Evolutionary conservation across 768 basidiomycete genomes (phyloP), one percentile per base, ranked within the genome.

Genomic region (Tulasnella sp.): DNA sequence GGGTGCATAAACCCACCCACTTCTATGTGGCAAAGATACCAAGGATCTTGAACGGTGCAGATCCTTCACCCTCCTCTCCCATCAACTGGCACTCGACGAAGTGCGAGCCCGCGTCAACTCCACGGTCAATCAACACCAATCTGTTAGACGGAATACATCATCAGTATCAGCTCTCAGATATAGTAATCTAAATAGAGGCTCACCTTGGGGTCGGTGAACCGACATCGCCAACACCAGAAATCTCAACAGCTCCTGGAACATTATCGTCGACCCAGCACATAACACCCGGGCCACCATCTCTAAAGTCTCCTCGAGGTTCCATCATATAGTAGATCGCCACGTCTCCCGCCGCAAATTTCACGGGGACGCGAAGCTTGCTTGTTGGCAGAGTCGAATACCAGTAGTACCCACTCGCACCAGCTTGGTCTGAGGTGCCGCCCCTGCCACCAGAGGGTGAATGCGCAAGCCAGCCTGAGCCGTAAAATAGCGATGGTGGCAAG

Each of bases 261-360:
- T 99, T 99, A 85, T 99, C 97, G 85, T 99, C 98, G 42, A 99
- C 98, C 97, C 97, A 99, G 84, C 98, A 99, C 83, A 94, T 90
- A 4, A 97, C 87, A 80, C 89, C 82, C 58, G 82, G 81, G 7
- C 83, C 87, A 7, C 89, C 91, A 46, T 90, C 87, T 46, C 71
- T 72, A 27, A 46, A 73, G 24, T 86, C 84, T 36, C 83, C 83
- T 74, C 88, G 86, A 16, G 94, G 92, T 81, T 96, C 95, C 84
- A 81, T 46, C 42, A 98, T 80, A 85, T 92, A 98, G 86, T 98
- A 98, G 12, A 99, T 88, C 48, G 94, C 96, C 56, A 99, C 90
- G 83, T 99, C 97, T 12, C 98, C 98, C 40, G 93, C 94, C 5
- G 93, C 92, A 0, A 94, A 89, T 84, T 90, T 90, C 78, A 99